phyloP scores from a whole-genome alignment of 305 asterid genomes.

The Solanum hybrid region DNA sequence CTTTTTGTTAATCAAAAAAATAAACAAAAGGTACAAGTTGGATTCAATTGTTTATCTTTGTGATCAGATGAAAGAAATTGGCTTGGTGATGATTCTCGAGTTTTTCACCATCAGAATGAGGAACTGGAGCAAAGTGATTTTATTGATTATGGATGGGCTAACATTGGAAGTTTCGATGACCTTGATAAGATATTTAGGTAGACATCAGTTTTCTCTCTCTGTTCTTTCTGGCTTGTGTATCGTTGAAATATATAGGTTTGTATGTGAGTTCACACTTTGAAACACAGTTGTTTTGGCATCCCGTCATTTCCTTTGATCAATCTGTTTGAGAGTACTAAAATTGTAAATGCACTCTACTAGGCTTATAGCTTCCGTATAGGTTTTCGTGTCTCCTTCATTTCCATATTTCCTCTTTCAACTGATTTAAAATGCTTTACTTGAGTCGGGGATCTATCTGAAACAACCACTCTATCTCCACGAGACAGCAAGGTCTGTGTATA shows the following conservation, averaged over 20 bases:
- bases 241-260: neutral
- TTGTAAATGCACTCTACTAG: neutral
- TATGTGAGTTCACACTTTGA: neutral
- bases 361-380: neutral
- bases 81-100: conserved; percentile 36
- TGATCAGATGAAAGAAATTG: conserved; percentile 39
- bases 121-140: conserved; percentile 60
- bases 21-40: conserved; percentile 1
- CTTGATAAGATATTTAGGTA: conserved; percentile 88
- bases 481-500: neutral
- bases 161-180: conserved; percentile 89
- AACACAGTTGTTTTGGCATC: neutral
- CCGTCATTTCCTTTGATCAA: neutral
- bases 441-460: neutral
- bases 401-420: neutral
- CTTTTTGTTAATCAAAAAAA: neutral
- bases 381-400: neutral
- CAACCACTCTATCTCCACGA: neutral
- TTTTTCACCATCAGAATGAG: conserved; percentile 43
- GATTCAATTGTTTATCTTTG: conserved; percentile 11
- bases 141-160: conserved; percentile 82
- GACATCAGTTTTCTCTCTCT: conserved; percentile 8
- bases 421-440: neutral
- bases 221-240: neutral
- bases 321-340: neutral